Evolutionary conservation across 2,329 filamentous ascomycete species (phyloP).

Genomic region (Aspergillus texensis): DNA sequence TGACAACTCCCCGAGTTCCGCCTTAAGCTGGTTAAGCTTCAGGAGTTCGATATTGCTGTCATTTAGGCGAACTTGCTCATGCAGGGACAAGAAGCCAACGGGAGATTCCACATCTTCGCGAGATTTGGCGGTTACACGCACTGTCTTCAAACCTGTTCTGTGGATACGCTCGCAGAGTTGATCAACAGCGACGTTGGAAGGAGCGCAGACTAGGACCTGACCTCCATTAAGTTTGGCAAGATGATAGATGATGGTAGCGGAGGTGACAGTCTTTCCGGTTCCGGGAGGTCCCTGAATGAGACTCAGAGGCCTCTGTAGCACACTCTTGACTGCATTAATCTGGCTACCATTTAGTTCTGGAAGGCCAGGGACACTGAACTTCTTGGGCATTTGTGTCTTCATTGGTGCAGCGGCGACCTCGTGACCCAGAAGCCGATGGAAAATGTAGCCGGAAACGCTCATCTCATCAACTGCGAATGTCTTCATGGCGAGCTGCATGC

Average conservation of each 20-base stretch:
- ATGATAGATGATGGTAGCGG: slow-evolving; percentile 97
- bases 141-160: slow-evolving; percentile 90
- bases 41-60: slow-evolving; percentile 92
- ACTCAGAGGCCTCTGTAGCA: slow-evolving; percentile 88
- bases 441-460: slow-evolving; percentile 98
- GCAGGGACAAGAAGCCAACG: slow-evolving; percentile 90
- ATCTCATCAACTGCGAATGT: slow-evolving; percentile 97
- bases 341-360: slow-evolving; percentile 95
- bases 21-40: slow-evolving; percentile 92
- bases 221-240: slow-evolving; percentile 92
- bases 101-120: slow-evolving; percentile 98
- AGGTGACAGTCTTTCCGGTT: slow-evolving; percentile 98
- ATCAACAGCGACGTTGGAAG: slow-evolving; percentile 97
- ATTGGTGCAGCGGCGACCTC: slow-evolving; percentile 92
- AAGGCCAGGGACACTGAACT: slow-evolving; percentile 91
- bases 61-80: slow-evolving; percentile 96
- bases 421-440: slow-evolving; percentile 92
- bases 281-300: slow-evolving; percentile 96
- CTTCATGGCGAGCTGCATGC: slow-evolving; percentile 99
- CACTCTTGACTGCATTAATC: slow-evolving; percentile 93
- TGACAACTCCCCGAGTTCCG: slow-evolving; percentile 84
- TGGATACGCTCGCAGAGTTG: slow-evolving; percentile 98
- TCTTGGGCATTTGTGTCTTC: slow-evolving; percentile 94
- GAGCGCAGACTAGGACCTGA: slow-evolving; percentile 93
- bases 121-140: slow-evolving; percentile 97